A percentile compares a stretch with the other conserved stretches of the same genome.
Evolutionary conservation across 495 filamentous ascomycete genomes (phyloP).

Genomic region (Hyaloscypha variabilis): DNA sequence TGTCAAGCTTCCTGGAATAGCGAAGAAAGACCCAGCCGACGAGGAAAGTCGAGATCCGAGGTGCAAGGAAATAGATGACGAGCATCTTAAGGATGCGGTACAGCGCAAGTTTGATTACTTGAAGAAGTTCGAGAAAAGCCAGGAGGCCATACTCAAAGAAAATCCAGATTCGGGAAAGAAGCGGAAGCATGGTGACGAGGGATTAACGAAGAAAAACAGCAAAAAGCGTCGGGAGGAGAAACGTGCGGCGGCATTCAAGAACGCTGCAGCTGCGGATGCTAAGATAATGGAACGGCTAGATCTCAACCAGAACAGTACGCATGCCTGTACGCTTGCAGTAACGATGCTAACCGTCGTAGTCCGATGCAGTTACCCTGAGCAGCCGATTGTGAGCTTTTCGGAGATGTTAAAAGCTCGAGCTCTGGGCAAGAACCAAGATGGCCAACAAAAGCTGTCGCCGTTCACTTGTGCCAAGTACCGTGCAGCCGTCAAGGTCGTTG

Average conservation of each 20-base stretch:
- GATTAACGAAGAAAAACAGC: slow-evolving; percentile 34
- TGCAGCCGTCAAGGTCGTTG: slow-evolving; percentile 70
- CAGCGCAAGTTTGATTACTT: slow-evolving; percentile 64
- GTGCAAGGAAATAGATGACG: neutral
- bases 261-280: slow-evolving; percentile 34
- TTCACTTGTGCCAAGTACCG: slow-evolving; percentile 78
- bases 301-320: slow-evolving; percentile 37
- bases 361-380: slow-evolving; percentile 45
- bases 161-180: slow-evolving; percentile 10
- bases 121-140: slow-evolving; percentile 53
- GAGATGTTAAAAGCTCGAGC: slow-evolving; percentile 52
- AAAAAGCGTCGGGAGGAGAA: slow-evolving; percentile 30
- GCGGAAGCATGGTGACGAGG: slow-evolving; percentile 31
- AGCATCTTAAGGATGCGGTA: slow-evolving; percentile 54
- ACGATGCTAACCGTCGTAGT: slow-evolving; percentile 33
- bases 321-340: slow-evolving; percentile 1
- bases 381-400: slow-evolving; percentile 44
- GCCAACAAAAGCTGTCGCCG: slow-evolving; percentile 52
- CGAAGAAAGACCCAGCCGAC: too few relatives aligned
- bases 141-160: slow-evolving; percentile 28
- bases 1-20: neutral
- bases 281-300: slow-evolving; percentile 34
- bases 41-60: too few relatives aligned
- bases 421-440: slow-evolving; percentile 37
- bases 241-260: slow-evolving; percentile 30